Evolutionary conservation across 2,329 filamentous ascomycete species (phyloP), one percentile per base, ranked within the genome.

Genomic region (Fusarium cyanostomum): DNA sequence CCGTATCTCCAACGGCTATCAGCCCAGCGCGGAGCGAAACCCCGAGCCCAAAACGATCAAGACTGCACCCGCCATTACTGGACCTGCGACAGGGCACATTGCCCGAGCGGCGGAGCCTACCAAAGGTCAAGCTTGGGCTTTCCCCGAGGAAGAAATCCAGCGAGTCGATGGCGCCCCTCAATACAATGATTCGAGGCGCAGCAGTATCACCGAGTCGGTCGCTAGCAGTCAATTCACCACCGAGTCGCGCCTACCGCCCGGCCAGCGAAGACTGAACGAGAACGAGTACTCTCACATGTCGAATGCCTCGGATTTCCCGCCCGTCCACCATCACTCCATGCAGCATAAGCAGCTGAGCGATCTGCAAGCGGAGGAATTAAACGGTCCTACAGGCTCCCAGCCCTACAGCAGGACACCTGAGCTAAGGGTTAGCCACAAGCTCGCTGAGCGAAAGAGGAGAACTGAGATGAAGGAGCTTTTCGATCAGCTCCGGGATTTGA

Each of bases 391-490:
- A 1, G 84, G 87, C 10, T 82, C 85, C 21, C 90, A 92, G 64
- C 92, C 92, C 2, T 95, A 95, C 75, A 94, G 91, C 69, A 82
- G 92, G 35, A 95, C 92, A 0, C 92, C 92, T 0, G 92, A 95
- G 75, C 81, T 95, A 34, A 86, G 92, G 18, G 86, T 94, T 44
- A 94, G 91, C 72, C 92, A 95, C 77, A 95, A 95, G 76, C 84
- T 95, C 53, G 92, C 92, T 0, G 92, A 95, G 77, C 84, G 92
- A 33, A 95, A 95, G 79, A 85, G 92, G 34, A 82, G 92, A 59
- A 94, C 91, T 8, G 92, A 95, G 73, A 95, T 95, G 92, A 95
- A 95, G 78, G 89, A 92, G 70, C 79, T 95, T 0, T 95, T 95
- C 71, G 92, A 95, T 66, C 89, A 92, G 68, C 79, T 95, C 8